Conservation (phyloP, 208 protist species). For the Zelonia costaricensis region DNA sequence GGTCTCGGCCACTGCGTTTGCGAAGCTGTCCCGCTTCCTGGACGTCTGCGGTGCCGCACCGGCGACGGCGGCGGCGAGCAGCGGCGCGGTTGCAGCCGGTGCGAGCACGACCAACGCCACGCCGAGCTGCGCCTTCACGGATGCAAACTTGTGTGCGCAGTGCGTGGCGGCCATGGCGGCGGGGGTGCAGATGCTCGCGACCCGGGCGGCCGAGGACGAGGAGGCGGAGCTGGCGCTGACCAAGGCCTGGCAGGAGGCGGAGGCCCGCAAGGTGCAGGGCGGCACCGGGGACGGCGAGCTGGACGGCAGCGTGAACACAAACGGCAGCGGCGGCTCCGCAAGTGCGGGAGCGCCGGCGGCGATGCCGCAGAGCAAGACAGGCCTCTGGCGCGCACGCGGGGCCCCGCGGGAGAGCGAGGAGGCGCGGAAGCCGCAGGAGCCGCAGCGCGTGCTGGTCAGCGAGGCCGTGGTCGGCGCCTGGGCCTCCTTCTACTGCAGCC, state of each 20-base stretch:
- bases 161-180: conserved; percentile 50
- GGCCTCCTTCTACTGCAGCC: conserved; percentile 34
- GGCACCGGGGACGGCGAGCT: not conserved
- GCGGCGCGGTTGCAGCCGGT: not conserved
- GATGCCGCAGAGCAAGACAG: not conserved
- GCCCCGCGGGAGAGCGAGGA: not conserved
- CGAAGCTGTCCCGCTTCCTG: conserved; percentile 27
- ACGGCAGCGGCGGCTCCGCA: not conserved
- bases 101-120: not conserved
- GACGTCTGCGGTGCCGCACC: conserved; percentile 3
- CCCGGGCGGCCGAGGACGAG: conserved; percentile 35
- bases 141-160: conserved; percentile 34
- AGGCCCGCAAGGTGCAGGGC: conserved; percentile 10
- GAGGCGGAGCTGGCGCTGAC: conserved; percentile 26
- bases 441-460: conserved; percentile 49
- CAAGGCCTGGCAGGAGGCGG: conserved; percentile 24
- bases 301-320: not conserved
- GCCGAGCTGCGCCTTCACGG: conserved; percentile 25
- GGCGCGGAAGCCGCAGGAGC: conserved; percentile 4
- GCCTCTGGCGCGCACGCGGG: no score
- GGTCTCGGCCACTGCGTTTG: conserved; percentile 21
- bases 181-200: conserved; percentile 31
- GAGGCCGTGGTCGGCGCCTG: conserved; percentile 48
- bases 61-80: not conserved
- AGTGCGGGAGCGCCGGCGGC: not conserved